phyloP scores from a whole-genome alignment of 371 early-diverging fungal species.

The Circinella umbellata region DNA sequence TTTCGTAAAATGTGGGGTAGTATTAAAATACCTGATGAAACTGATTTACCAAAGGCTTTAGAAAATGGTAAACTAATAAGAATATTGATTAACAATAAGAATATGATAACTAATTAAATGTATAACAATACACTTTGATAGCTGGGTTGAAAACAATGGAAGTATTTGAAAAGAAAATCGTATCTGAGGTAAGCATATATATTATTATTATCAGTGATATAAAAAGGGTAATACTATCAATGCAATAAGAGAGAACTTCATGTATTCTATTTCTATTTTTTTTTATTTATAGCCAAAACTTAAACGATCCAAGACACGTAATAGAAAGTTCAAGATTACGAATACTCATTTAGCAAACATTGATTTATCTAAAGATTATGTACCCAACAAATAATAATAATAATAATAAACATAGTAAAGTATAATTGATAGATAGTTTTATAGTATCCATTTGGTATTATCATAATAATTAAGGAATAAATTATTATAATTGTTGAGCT shows the following conservation, averaged over 20 bases:
- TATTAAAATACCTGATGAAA: slow-evolving; percentile 77
- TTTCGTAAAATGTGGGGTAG: slow-evolving; percentile 79
- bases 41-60: slow-evolving; percentile 74
- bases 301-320: slow-evolving; percentile 68
- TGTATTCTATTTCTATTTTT: background rate
- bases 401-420: background rate
- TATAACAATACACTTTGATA: background rate
- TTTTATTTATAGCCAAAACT: slow-evolving; percentile 46
- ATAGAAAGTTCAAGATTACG: slow-evolving; percentile 82
- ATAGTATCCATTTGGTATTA: background rate
- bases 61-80: slow-evolving; percentile 65
- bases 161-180: slow-evolving; percentile 72
- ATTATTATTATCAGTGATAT: background rate
- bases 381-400: slow-evolving; percentile 40
- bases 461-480: background rate
- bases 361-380: slow-evolving; percentile 83
- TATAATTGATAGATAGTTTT: too few species aligned
- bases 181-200: slow-evolving; percentile 44
- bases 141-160: slow-evolving; percentile 83
- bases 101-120: background rate
- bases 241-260: background rate
- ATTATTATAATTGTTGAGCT: slow-evolving; percentile 21
- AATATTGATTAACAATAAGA: background rate
- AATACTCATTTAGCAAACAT: slow-evolving; percentile 86
- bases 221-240: background rate